Evolutionary conservation across 148 eudicot genomes (phyloP).

Genomic region (Gaultheria prostrata): DNA sequence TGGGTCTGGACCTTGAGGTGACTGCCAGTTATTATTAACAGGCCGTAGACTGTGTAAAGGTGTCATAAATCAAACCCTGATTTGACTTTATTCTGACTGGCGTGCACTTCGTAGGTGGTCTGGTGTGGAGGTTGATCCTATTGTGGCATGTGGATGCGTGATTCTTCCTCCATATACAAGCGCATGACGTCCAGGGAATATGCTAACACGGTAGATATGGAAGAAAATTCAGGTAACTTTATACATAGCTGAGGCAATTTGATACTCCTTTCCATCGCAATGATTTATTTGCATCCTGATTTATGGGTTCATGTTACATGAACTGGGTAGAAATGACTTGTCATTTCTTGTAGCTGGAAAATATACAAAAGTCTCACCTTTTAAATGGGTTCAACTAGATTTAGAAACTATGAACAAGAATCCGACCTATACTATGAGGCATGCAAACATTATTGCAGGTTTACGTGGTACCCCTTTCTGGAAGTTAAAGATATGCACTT

Average conservation of each 20-base stretch:
- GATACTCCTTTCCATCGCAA: background rate
- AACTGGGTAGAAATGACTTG: background rate
- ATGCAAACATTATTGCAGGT: background rate
- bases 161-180: slow-evolving; percentile 64
- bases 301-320: background rate
- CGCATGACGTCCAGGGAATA: slow-evolving; percentile 62
- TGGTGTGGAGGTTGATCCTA: slow-evolving; percentile 12
- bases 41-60: background rate
- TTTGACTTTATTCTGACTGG: background rate
- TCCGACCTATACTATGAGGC: background rate
- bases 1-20: background rate
- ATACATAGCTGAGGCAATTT: background rate
- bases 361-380: background rate
- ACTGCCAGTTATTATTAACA: background rate
- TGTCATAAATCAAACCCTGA: background rate
- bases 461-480: background rate
- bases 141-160: slow-evolving; percentile 37
- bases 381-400: background rate
- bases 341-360: background rate
- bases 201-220: slow-evolving; percentile 41
- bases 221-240: slow-evolving; percentile 52
- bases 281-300: background rate
- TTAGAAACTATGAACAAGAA: background rate
- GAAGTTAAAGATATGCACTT: background rate
- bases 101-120: slow-evolving; percentile 13